Evolutionary conservation across 805 yeast genomes (phyloP), one percentile per base, ranked within the genome.

Genomic region (Candida suzukii): DNA sequence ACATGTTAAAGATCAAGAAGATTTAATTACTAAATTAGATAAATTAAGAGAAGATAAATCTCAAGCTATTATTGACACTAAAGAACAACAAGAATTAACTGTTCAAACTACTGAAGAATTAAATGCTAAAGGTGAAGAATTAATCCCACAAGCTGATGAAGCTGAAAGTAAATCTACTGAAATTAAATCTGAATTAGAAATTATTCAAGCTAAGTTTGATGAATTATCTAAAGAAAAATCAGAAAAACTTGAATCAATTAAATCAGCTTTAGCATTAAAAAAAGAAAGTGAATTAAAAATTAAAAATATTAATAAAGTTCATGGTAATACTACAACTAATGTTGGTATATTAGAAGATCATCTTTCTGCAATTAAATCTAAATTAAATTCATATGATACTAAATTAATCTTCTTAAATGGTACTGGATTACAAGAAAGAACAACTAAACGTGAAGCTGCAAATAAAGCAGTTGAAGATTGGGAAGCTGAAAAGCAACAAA

Each of bases 1-100:
- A 42, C 80, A 75, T 50, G 65, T 48, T 13, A 54, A 54, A 18
- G 71, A 72, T 51, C 70, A 70, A 52, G 72, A 67, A 39, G 62
- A 64, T 24, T 57, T 73, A 40, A 43, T 55, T 33, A 60, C 59
- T 46, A 71, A 67, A 46, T 73, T 72, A 43, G 73, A 62, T 35
- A 67, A 69, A 45, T 63, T 70, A 52, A 67, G 63, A 40, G 67
- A 67, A 37, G 51, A 48, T 22, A 60, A 57, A 42, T 44, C 51
- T 2, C 39, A 42, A 19, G 66, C 54, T 19, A 44, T 60, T 25
- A 60, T 50, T 36, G 50, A 45, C 26, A 53, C 63, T 16, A 56
- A 54, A 41, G 52, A 53, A 11, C 52, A 56, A 27, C 63, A 61
- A 43, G 47, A 43, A 16, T 54, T 48, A 37, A 64, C 61, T 41